phyloP scores from a whole-genome alignment of 2,329 filamentous ascomycete genomes.

The Tolypocladium ovalisporum region DNA sequence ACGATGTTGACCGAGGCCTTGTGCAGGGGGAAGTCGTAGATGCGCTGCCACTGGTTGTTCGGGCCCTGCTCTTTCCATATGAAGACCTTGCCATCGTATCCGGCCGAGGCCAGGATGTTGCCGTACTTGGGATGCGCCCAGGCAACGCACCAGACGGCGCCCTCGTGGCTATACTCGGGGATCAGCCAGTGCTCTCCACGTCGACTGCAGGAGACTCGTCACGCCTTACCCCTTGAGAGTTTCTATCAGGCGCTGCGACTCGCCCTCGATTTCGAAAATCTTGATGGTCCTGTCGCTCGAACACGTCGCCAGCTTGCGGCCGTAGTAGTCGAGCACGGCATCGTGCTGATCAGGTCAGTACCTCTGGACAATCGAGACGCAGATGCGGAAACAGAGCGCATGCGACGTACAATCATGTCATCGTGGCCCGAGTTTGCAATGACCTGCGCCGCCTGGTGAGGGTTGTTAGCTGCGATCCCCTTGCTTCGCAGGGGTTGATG shows the following conservation, averaged over 20 bases:
- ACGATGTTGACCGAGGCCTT: conserved; percentile 96
- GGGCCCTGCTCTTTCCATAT: conserved; percentile 87
- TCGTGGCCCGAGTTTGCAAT: conserved; percentile 57
- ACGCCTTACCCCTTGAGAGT: conserved; percentile 72
- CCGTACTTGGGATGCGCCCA: conserved; percentile 99
- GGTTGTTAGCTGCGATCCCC: conserved; percentile 14
- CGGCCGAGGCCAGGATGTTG: conserved; percentile 90
- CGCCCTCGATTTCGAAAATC: conserved; percentile 96
- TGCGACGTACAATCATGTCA: conserved; percentile 94
- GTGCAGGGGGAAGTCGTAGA: conserved; percentile 89
- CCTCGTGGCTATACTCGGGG: conserved; percentile 62
- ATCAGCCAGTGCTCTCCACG: neutral
- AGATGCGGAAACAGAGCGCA: neutral
- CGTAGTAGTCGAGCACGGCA: conserved; percentile 97
- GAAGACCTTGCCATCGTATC: conserved; percentile 95
- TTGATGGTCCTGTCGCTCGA: conserved; percentile 98
- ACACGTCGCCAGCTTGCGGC: conserved; percentile 88
- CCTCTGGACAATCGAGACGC: conserved; percentile 4
- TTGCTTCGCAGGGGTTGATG: neutral
- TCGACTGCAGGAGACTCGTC: neutral
- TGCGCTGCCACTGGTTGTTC: conserved; percentile 62
- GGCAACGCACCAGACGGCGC: conserved; percentile 93
- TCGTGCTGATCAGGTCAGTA: conserved; percentile 57
- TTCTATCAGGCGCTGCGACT: conserved; percentile 79
- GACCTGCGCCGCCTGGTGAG: conserved; percentile 28